Percentiles rank a stretch among this genome's conserved stretches.
Conservation (phyloP, 2,329 filamentous ascomycete species). For the Ceratocystis ficicola region DNA sequence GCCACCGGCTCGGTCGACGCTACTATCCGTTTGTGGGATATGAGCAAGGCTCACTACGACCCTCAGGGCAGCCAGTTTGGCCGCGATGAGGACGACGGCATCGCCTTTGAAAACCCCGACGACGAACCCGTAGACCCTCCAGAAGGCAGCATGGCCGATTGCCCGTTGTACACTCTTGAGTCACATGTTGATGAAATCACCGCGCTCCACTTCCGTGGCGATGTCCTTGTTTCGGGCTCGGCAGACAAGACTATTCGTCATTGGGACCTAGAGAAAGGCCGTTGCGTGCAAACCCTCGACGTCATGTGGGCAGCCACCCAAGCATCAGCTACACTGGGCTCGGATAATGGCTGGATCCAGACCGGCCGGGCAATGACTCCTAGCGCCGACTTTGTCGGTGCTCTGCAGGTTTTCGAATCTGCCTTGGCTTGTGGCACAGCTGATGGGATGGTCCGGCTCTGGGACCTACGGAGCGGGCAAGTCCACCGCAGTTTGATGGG, state of each 20-base stretch:
- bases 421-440: slow-evolving; percentile 92
- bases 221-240: slow-evolving; percentile 87
- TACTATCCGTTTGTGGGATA: slow-evolving; percentile 86
- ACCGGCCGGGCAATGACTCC: slow-evolving; percentile 42
- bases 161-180: slow-evolving; percentile 74
- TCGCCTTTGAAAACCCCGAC: slow-evolving; percentile 61
- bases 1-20: slow-evolving; percentile 92
- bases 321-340: slow-evolving; percentile 57
- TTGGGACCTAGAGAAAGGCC: slow-evolving; percentile 95
- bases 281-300: slow-evolving; percentile 92
- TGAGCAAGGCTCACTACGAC: slow-evolving; percentile 76
- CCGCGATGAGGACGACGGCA: slow-evolving; percentile 48
- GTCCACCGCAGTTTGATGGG: slow-evolving; percentile 94
- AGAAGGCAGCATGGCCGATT: slow-evolving; percentile 75
- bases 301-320: slow-evolving; percentile 97
- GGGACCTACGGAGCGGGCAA: slow-evolving; percentile 92
- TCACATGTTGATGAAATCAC: slow-evolving; percentile 92
- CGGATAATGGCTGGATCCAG: slow-evolving; percentile 59
- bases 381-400: slow-evolving; percentile 82
- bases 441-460: slow-evolving; percentile 90
- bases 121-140: slow-evolving; percentile 57
- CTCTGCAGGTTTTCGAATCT: slow-evolving; percentile 89
- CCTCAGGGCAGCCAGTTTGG: slow-evolving; percentile 52
- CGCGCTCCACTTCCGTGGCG: slow-evolving; percentile 76
- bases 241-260: slow-evolving; percentile 95